Percentiles rank a stretch among this genome's conserved stretches.
Evolutionary conservation across 805 yeast genomes (phyloP).

Genomic region (Jamesozyma lodderae): DNA sequence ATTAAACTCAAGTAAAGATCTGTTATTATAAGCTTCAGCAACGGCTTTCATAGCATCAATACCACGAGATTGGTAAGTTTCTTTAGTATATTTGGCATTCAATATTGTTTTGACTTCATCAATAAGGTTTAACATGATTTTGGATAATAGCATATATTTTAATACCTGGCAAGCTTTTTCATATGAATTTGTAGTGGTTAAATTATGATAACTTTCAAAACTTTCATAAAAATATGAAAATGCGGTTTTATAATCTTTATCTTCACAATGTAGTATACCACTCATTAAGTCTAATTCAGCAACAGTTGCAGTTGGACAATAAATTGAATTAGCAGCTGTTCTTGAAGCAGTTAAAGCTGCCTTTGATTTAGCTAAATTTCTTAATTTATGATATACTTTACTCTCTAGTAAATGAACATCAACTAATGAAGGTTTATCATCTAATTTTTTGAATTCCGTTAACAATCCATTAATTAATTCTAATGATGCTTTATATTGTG

Average conservation of each 20-base stretch:
- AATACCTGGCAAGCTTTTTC: conserved; percentile 67
- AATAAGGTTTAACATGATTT: conserved; percentile 81
- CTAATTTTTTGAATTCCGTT: conserved; percentile 83
- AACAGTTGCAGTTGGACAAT: conserved; percentile 87
- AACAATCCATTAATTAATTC: conserved; percentile 62
- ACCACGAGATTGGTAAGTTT: conserved; percentile 64
- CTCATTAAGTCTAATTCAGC: conserved; percentile 93
- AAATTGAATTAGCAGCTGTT: conserved; percentile 94
- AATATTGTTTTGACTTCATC: conserved; percentile 79
- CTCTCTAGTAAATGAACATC: conserved; percentile 92
- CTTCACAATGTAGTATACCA: conserved; percentile 93
- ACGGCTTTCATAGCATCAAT: conserved; percentile 95
- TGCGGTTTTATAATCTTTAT: conserved; percentile 92
- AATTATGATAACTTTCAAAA: conserved; percentile 73
- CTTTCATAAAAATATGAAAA: conserved; percentile 92
- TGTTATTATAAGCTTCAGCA: conserved; percentile 78
- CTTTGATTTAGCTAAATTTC: conserved; percentile 83
- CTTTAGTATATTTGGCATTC: conserved; percentile 60
- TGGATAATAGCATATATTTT: conserved; percentile 86
- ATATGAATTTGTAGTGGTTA: conserved; percentile 40
- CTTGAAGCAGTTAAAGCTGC: conserved; percentile 93
- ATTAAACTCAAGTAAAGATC: conserved; percentile 88
- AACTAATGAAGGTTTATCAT: conserved; percentile 89
- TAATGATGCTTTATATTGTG: conserved; percentile 59
- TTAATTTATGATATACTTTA: conserved; percentile 79